Conservation (phyloP, 768 basidiomycete species). For the Daedalea quercina region DNA sequence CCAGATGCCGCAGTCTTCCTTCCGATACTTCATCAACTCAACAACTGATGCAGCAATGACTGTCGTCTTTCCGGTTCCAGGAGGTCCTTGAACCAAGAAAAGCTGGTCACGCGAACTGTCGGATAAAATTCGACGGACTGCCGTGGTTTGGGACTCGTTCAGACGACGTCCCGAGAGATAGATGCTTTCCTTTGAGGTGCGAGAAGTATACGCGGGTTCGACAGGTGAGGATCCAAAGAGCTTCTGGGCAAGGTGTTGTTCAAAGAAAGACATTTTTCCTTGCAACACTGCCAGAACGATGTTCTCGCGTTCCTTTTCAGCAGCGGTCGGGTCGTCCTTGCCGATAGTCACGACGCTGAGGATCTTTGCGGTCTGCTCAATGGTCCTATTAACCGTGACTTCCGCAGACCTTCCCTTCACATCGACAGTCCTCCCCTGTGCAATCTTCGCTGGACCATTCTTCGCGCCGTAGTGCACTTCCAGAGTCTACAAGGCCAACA, state of each 20-base stretch:
- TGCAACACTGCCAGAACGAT: slow-evolving; percentile 22
- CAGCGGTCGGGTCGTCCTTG: slow-evolving; percentile 12
- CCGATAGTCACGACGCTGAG: slow-evolving; percentile 13
- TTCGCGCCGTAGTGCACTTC: too few relatives aligned
- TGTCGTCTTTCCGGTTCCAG: slow-evolving; percentile 39
- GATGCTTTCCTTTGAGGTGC: slow-evolving; percentile 17
- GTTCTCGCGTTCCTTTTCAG: slow-evolving; percentile 13
- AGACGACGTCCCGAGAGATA: not conserved
- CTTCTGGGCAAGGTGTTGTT: not conserved
- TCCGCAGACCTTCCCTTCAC: slow-evolving; percentile 32
- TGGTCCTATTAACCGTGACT: slow-evolving; percentile 17
- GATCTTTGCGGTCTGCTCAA: not conserved
- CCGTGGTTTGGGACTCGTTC: slow-evolving; percentile 13
- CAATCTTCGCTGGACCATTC: too few relatives aligned
- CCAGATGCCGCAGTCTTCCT: slow-evolving; percentile 24
- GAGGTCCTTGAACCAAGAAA: slow-evolving; percentile 28
- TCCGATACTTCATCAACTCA: slow-evolving; percentile 9
- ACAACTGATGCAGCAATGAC: slow-evolving; percentile 33
- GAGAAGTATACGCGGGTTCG: slow-evolving; percentile 13
- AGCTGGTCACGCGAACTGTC: slow-evolving; percentile 15
- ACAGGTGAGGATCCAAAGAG: too few relatives aligned
- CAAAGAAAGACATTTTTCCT: not conserved
- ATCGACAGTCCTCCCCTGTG: slow-evolving; percentile 15
- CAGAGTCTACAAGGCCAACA: too few relatives aligned
- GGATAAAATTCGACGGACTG: slow-evolving; percentile 25